A percentile compares a stretch with the other conserved stretches of the same genome.
Conservation (phyloP, 1,139 yeast species). For the Zhuliangozyma parablackwelliae region DNA sequence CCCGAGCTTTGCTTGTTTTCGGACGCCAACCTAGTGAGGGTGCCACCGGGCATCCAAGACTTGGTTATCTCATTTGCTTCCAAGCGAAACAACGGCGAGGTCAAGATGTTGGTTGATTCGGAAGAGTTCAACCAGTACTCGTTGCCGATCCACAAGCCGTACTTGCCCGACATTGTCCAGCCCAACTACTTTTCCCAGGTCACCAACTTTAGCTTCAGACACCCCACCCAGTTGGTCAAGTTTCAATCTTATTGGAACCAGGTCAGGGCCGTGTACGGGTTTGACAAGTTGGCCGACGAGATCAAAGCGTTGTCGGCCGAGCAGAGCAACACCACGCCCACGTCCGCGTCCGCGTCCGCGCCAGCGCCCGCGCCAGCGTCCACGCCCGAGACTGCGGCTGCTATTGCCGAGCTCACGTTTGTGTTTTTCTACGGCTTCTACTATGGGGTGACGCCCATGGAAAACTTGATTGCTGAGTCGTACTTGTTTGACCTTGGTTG, state of each 20-base stretch:
- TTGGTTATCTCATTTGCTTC: slow-evolving; percentile 50
- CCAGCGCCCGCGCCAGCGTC: too few species aligned
- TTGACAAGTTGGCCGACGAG: slow-evolving; percentile 31
- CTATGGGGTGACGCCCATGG: slow-evolving; percentile 51
- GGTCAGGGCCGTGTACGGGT: slow-evolving; percentile 38
- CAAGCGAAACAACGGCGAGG: slow-evolving; percentile 25
- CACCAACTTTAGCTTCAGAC: slow-evolving; percentile 21
- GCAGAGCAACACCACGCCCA: slow-evolving; percentile 14
- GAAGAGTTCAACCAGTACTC: slow-evolving; percentile 25
- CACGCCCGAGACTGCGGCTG: slow-evolving; percentile 14
- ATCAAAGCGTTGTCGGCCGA: slow-evolving; percentile 22
- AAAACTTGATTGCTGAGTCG: slow-evolving; percentile 43
- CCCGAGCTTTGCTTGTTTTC: slow-evolving; percentile 34
- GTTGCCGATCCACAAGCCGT: slow-evolving; percentile 35
- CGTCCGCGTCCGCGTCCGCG: slow-evolving; percentile 13
- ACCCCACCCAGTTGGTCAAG: slow-evolving; percentile 36
- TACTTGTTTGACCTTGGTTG: slow-evolving; percentile 40
- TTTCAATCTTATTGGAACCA: slow-evolving; percentile 47
- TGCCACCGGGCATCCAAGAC: slow-evolving; percentile 75
- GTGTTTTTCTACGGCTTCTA: slow-evolving; percentile 60
- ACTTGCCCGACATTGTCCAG: slow-evolving; percentile 32
- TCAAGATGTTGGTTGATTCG: slow-evolving; percentile 24
- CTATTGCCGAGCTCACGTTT: slow-evolving; percentile 35
- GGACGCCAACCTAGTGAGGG: slow-evolving; percentile 39
- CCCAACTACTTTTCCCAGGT: slow-evolving; percentile 17